Evolutionary conservation across 148 eudicot genomes (phyloP).

Genomic region (Spergularia marina): DNA sequence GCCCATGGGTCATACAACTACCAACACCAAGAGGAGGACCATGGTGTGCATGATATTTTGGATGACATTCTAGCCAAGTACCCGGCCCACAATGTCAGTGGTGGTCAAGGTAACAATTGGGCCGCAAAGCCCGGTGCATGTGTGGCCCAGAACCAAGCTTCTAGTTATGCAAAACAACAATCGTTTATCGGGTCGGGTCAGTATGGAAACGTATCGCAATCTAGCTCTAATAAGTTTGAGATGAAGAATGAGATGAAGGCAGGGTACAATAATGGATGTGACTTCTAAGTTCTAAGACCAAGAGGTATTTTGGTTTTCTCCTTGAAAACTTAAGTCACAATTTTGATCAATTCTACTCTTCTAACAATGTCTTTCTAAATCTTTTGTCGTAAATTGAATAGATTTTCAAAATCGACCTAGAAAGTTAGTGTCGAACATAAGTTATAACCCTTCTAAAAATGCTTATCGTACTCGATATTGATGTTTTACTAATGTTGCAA

Average conservation of each 20-base stretch:
- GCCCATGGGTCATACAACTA: not conserved
- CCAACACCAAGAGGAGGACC: constrained; percentile 3
- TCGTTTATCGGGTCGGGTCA: constrained; percentile 14
- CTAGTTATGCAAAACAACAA: constrained; percentile 20
- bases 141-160: constrained; percentile 10
- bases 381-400: too few relatives aligned
- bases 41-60: constrained; percentile 30
- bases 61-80: constrained; percentile 33
- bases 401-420: too few relatives aligned
- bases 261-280: not conserved
- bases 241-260: constrained; percentile 11
- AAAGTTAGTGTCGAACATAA: too few relatives aligned
- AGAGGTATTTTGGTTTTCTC: constrained; percentile 3
- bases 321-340: too few relatives aligned
- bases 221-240: constrained; percentile 17
- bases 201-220: constrained; percentile 16
- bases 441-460: too few relatives aligned
- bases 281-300: not conserved
- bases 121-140: not conserved
- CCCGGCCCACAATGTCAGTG: constrained; percentile 25
- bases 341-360: too few relatives aligned
- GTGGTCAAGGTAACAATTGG: constrained; percentile 20
- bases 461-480: too few relatives aligned
- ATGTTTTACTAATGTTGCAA: not conserved
- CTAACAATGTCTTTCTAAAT: too few relatives aligned